phyloP scores from a whole-genome alignment of 768 basidiomycete genomes.

The Tylopilus rubrobrunneus region DNA sequence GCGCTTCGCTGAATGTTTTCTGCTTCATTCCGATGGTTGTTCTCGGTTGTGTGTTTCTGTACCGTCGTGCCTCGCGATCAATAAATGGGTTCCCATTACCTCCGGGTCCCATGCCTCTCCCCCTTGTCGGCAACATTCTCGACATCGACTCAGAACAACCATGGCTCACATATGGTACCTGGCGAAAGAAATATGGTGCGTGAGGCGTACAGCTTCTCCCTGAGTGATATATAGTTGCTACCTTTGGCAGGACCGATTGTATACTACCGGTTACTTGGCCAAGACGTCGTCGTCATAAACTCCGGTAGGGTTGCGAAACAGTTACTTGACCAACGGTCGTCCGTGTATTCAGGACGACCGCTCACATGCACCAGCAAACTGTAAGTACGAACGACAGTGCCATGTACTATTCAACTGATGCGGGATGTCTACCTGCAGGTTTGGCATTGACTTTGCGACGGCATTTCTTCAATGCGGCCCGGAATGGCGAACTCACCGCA shows the following conservation, averaged over 20 bases:
- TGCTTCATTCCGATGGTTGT: slow-evolving; percentile 6
- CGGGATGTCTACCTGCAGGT: slow-evolving; percentile 9
- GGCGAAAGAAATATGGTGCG: slow-evolving; percentile 28
- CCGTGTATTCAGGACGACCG: slow-evolving; percentile 28
- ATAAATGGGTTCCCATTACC: slow-evolving; percentile 14
- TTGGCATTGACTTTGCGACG: slow-evolving; percentile 28
- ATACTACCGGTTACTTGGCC: slow-evolving; percentile 25
- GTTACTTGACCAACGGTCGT: slow-evolving; percentile 29
- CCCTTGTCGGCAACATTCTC: slow-evolving; percentile 23
- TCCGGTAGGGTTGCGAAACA: slow-evolving; percentile 24
- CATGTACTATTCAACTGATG: not conserved
- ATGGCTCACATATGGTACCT: slow-evolving; percentile 27
- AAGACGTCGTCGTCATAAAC: slow-evolving; percentile 25
- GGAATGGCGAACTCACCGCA: slow-evolving; percentile 28
- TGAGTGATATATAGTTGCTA: not conserved
- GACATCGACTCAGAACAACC: slow-evolving; percentile 21
- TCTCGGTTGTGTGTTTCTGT: slow-evolving; percentile 12
- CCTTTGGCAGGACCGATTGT: slow-evolving; percentile 24
- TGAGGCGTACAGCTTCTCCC: not conserved
- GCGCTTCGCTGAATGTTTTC: not conserved
- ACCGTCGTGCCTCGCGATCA: slow-evolving; percentile 3
- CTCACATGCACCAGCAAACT: slow-evolving; percentile 19
- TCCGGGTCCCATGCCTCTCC: slow-evolving; percentile 22
- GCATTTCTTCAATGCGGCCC: slow-evolving; percentile 28
- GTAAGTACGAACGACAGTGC: slow-evolving; percentile 6